phyloP scores from a whole-genome alignment of 306 rosid species.

The Prunus mira region DNA sequence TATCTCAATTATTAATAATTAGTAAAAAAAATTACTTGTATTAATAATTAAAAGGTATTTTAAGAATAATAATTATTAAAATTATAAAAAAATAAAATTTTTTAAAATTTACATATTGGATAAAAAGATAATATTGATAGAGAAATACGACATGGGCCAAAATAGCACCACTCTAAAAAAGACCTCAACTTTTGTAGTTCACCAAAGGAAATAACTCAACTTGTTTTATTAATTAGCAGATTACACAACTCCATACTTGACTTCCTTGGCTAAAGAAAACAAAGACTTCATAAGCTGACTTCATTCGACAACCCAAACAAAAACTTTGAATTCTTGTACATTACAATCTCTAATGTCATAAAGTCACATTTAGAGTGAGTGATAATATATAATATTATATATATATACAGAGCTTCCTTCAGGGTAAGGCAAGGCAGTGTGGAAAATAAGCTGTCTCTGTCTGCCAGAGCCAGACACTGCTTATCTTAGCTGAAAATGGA shows the following conservation, averaged over 20 bases:
- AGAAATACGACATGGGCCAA: no score
- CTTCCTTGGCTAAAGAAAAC: no score
- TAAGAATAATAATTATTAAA: no score
- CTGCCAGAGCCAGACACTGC: not conserved
- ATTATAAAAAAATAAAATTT: no score
- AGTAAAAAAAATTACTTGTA: no score
- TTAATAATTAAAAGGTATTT: no score
- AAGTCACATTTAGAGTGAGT: not conserved
- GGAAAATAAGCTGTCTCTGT: not conserved
- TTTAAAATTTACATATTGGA: no score
- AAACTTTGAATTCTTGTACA: not conserved
- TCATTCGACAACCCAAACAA: not conserved
- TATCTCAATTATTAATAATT: no score
- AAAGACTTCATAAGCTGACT: not conserved
- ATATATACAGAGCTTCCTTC: not conserved
- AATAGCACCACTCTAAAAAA: no score
- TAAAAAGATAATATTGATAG: no score
- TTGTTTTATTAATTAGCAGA: not conserved
- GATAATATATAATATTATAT: not conserved
- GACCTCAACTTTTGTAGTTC: not conserved
- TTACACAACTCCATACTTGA: not conserved
- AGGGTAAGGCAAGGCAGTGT: not conserved
- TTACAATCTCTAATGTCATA: not conserved
- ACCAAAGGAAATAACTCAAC: no score
- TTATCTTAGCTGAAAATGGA: conserved; percentile 16